Conservation (phyloP, 2,329 filamentous ascomycete species). For the Colletotrichum cordylinicola region DNA sequence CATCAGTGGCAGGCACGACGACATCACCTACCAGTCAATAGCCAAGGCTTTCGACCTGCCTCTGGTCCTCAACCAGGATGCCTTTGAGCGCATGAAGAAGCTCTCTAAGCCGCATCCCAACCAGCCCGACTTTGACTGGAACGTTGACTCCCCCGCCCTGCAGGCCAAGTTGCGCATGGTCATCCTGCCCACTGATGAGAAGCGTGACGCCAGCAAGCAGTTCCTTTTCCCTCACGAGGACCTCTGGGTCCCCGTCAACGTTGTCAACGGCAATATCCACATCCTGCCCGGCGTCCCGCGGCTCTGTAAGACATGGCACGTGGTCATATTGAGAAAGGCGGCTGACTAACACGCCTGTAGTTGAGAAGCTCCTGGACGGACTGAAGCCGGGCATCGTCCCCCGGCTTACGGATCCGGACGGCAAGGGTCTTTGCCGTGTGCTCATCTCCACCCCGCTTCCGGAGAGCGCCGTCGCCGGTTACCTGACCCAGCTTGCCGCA, state of each 20-base stretch:
- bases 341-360: constrained; percentile 34
- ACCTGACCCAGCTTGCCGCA: constrained; percentile 79
- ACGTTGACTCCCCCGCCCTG: constrained; percentile 77
- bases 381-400: constrained; percentile 74
- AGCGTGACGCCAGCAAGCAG: constrained; percentile 70
- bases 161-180: constrained; percentile 92
- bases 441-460: constrained; percentile 86
- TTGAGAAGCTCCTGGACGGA: constrained; percentile 78
- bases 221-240: constrained; percentile 80
- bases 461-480: constrained; percentile 85
- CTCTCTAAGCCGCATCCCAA: constrained; percentile 76
- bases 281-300: constrained; percentile 90
- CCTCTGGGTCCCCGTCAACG: constrained; percentile 87
- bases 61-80: constrained; percentile 77
- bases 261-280: constrained; percentile 92
- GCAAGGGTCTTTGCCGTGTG: constrained; percentile 79
- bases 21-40: constrained; percentile 96
- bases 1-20: constrained; percentile 76
- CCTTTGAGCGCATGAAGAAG: constrained; percentile 82
- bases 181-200: constrained; percentile 78
- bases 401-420: constrained; percentile 79
- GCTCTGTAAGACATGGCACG: constrained; percentile 63
- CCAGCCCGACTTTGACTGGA: constrained; percentile 83
- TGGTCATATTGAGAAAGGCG: neutral
- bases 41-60: constrained; percentile 85